phyloP scores from a whole-genome alignment of 2,329 filamentous ascomycete species.

The Pezicula rhizophila region DNA sequence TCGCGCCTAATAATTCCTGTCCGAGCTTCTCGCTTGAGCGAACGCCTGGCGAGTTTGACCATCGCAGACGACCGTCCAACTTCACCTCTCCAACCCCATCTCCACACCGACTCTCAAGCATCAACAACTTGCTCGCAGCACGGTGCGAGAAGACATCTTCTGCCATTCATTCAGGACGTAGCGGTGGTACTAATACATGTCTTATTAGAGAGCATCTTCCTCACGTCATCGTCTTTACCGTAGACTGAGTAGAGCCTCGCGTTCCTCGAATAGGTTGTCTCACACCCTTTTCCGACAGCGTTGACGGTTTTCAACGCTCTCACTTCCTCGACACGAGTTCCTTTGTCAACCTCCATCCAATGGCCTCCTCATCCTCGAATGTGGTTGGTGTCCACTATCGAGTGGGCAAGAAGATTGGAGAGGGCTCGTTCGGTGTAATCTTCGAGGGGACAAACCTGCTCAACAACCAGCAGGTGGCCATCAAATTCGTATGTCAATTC shows the following conservation, averaged over 20 bases:
- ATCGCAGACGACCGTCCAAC: neutral
- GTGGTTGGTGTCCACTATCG: slow-evolving; percentile 98
- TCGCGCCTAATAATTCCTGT: no score
- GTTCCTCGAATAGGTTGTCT: slow-evolving; percentile 1
- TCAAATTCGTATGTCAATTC: slow-evolving; percentile 80
- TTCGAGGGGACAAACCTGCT: slow-evolving; percentile 97
- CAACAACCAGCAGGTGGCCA: slow-evolving; percentile 98
- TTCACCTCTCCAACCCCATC: slow-evolving; percentile 6
- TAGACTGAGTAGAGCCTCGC: slow-evolving; percentile 15
- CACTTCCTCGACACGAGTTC: slow-evolving; percentile 9
- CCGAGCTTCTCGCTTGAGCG: no score
- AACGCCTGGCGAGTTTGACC: no score
- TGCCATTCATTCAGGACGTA: no score
- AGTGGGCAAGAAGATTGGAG: slow-evolving; percentile 98
- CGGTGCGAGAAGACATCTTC: neutral
- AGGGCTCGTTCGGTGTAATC: slow-evolving; percentile 97
- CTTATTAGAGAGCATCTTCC: no score
- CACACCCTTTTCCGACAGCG: slow-evolving; percentile 5
- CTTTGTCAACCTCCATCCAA: slow-evolving; percentile 10
- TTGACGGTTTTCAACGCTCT: slow-evolving; percentile 7
- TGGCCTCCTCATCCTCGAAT: slow-evolving; percentile 56
- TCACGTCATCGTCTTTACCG: slow-evolving; percentile 1
- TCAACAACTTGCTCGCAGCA: slow-evolving; percentile 5
- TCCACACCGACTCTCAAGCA: slow-evolving; percentile 2
- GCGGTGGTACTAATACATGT: neutral